Evolutionary conservation across 768 basidiomycete species (phyloP), one percentile per base, ranked within the genome.

Genomic region (Phaffia australis): DNA sequence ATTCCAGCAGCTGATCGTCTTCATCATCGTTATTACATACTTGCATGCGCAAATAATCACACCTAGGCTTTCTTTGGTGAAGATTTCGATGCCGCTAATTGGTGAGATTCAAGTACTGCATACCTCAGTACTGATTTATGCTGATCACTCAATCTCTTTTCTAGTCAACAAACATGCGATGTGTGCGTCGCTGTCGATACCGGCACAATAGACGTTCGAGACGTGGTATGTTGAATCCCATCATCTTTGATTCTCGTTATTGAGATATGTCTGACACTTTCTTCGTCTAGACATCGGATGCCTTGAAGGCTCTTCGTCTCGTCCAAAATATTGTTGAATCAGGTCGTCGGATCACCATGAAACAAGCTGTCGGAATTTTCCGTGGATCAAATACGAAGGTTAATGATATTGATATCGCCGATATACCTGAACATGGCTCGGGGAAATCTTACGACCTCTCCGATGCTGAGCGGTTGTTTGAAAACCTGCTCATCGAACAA

Each of bases 51-150:
- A 11, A 35, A 27, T 19, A 9, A 3, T 65, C 63, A 18, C 19
- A 19, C 19, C 21, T 50, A 66, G 65, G 81, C 82, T n/a, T 88
- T 89, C 75, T 98, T 95, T 71, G 84, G 83, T 69, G 89, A 99
- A 74, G 78, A 79, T 11, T 97, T 97, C 76, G 81, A 86, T 68
- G 78, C 81, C 42, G 77, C 74, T 29, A 70, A 83, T 19, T 99
- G 95, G 60, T 62, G 16, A 19, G 60, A 32, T 2, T 60, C 35
- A 42, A 42, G 6, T 42, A 11, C 4, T 42, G 6, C 11, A 21
- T 15, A 19, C 46, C 1, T 30, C 46, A 25, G 1, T 49, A n/a
- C 18, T 18, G 18, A 4, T n/a, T 23, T 29, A 15, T 23, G n/a
- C 47, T 3, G n/a, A n/a, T n/a, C 48, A 21, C 11, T 32, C 29